These are phyloP conservation scores for Tolypocladium tundrense DNA, from an alignment of 2,329 filamentous ascomycete species.

Conservation along the genomic window DNA sequence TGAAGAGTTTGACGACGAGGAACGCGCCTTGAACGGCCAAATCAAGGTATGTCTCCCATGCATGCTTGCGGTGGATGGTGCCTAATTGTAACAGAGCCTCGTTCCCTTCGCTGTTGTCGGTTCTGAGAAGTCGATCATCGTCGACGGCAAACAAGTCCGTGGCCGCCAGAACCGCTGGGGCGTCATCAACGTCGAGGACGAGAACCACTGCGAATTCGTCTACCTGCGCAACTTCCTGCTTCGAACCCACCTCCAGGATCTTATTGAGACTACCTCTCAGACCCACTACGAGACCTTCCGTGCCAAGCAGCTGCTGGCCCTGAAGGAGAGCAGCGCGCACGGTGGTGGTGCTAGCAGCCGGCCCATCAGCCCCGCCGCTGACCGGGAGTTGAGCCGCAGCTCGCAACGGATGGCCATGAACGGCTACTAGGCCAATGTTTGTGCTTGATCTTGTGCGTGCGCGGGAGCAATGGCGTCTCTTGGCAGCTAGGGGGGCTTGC, in stretches of 20 bases:
- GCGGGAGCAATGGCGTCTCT: constrained; percentile 24
- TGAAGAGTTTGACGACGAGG: constrained; percentile 96
- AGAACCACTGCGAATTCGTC: constrained; percentile 99
- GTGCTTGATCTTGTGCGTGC: constrained; percentile 18
- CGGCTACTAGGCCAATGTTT: constrained; percentile 61
- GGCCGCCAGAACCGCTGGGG: constrained; percentile 99
- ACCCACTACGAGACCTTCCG: constrained; percentile 99
- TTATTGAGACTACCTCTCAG: constrained; percentile 98
- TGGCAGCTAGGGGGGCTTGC: constrained; percentile 12
- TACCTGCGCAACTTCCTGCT: constrained; percentile 98
- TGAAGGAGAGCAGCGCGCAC: constrained; percentile 95
- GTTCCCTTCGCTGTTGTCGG: constrained; percentile 97
- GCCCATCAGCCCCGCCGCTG: constrained; percentile 90
- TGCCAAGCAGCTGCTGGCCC: constrained; percentile 92
- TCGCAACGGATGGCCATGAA: constrained; percentile 99
- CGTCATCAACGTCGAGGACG: constrained; percentile 98
- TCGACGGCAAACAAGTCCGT: constrained; percentile 94
- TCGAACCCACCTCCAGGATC: constrained; percentile 93
- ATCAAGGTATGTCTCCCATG: constrained; percentile 65
- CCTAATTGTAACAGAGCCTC: constrained; percentile 51
- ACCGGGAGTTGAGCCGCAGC: constrained; percentile 91
- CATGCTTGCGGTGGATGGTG: background rate
- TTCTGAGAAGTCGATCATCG: constrained; percentile 95
- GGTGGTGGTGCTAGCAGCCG: constrained; percentile 64
- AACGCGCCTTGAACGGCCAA: constrained; percentile 82